Evolutionary conservation across 2,329 filamentous ascomycete genomes (phyloP).

Genomic region (Fusarium azukiicola): DNA sequence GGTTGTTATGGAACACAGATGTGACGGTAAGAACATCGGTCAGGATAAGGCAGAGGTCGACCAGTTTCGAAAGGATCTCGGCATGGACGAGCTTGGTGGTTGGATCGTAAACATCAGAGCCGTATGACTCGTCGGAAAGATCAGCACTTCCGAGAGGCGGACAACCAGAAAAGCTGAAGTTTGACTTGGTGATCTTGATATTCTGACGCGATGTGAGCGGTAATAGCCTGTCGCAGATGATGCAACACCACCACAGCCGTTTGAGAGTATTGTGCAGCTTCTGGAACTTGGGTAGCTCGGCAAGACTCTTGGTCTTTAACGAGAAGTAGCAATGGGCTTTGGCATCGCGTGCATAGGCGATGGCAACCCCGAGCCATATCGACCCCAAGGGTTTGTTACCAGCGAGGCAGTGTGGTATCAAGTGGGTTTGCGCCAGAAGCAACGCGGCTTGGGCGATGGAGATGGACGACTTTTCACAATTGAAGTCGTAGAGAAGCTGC

Average conservation of each 20-base stretch:
- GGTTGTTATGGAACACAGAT: conserved; percentile 49
- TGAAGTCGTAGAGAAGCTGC: conserved; percentile 53
- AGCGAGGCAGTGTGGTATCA: conserved; percentile 51
- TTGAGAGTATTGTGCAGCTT: conserved; percentile 50
- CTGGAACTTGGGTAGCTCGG: conserved; percentile 32
- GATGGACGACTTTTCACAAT: conserved; percentile 49
- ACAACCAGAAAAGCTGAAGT: conserved; percentile 50
- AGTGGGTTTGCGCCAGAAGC: conserved; percentile 50
- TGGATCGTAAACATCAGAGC: conserved; percentile 50
- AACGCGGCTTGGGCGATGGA: conserved; percentile 51
- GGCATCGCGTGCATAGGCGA: conserved; percentile 51
- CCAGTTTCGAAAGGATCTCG: conserved; percentile 46
- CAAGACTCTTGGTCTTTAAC: conserved; percentile 23
- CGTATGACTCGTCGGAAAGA: conserved; percentile 46
- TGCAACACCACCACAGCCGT: conserved; percentile 53
- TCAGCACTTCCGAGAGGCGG: conserved; percentile 44
- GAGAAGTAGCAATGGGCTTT: conserved; percentile 51
- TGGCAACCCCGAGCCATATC: conserved; percentile 52
- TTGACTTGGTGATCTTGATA: conserved; percentile 50
- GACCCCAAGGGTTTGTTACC: conserved; percentile 52
- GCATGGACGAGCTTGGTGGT: conserved; percentile 47
- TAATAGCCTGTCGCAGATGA: conserved; percentile 49
- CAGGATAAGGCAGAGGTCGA: conserved; percentile 50
- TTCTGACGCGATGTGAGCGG: conserved; percentile 50
- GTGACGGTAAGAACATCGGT: conserved; percentile 50